These are phyloP conservation scores for Cenococcum geophilum DNA, from an alignment of 495 filamentous ascomycete species.

Conservation along the genomic window DNA sequence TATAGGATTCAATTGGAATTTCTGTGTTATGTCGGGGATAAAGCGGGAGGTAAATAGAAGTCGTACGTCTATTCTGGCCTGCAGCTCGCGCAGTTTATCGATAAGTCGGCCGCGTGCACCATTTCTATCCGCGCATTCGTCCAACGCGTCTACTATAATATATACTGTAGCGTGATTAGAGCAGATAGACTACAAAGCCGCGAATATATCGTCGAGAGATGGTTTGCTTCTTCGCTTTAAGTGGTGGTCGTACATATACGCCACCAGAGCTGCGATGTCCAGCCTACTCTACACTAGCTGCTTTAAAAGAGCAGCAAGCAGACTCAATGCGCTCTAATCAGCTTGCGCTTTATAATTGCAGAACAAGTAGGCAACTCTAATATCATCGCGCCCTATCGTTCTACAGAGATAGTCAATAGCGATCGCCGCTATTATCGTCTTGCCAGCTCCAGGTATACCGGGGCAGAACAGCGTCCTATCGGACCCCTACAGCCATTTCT, in stretches of 20 bases:
- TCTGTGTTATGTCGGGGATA: constrained; percentile 20
- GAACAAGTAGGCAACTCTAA: constrained; percentile 41
- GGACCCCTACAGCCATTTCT: constrained; percentile 31
- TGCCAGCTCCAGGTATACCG: constrained; percentile 36
- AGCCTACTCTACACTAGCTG: constrained; percentile 37
- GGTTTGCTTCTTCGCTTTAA: background rate
- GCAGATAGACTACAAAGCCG: constrained; percentile 29
- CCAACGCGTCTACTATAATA: constrained; percentile 46
- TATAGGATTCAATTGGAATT: constrained; percentile 5
- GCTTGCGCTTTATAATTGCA: constrained; percentile 38
- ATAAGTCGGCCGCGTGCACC: constrained; percentile 23
- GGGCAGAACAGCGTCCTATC: constrained; percentile 36
- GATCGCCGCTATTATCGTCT: constrained; percentile 30
- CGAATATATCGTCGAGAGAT: background rate
- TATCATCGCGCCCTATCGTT: constrained; percentile 6
- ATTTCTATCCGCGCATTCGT: constrained; percentile 32
- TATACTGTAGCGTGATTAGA: constrained; percentile 32
- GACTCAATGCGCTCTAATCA: constrained; percentile 34
- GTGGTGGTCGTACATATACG: background rate
- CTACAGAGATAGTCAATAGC: constrained; percentile 31
- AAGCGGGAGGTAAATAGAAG: constrained; percentile 26
- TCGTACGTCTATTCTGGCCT: constrained; percentile 24
- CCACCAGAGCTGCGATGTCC: background rate
- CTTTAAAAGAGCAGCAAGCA: constrained; percentile 40
- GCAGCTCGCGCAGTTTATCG: constrained; percentile 33